phyloP scores from a whole-genome alignment of 225 moss, liverwort and hornwort species.

The Bryoerythrophyllum caledonicum region DNA sequence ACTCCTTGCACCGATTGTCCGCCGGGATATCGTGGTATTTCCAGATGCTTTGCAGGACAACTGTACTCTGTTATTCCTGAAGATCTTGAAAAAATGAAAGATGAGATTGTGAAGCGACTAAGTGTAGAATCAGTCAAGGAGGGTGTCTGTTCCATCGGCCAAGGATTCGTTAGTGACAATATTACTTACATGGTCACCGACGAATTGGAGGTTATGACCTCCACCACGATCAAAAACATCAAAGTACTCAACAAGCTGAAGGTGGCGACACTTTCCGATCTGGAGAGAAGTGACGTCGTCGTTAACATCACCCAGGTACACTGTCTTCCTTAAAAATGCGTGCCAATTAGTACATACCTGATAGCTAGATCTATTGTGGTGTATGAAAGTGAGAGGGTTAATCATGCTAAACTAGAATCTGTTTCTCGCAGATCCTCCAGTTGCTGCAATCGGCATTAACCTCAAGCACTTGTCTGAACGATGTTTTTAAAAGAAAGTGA shows the following conservation, averaged over 20 bases:
- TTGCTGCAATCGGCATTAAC: slow-evolving; percentile 25
- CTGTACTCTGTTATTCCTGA: accelerated
- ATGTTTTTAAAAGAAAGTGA: slow-evolving; percentile 19
- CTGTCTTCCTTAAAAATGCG: background rate
- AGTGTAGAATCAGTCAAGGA: accelerated
- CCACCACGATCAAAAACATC: slow-evolving; percentile 1
- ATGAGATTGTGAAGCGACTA: background rate
- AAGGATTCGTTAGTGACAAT: slow-evolving; percentile 10
- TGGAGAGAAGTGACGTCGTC: background rate
- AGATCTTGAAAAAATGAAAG: background rate
- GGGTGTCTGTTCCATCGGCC: background rate
- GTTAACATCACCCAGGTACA: slow-evolving; percentile 4
- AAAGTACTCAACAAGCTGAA: slow-evolving; percentile 9
- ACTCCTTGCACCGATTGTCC: accelerated
- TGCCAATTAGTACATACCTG: no score
- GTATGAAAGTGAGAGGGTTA: no score
- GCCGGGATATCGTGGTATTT: accelerated
- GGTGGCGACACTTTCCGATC: slow-evolving; percentile 16
- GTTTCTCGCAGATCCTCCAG: slow-evolving; percentile 10
- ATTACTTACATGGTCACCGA: slow-evolving; percentile 16
- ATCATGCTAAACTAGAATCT: background rate
- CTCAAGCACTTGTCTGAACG: slow-evolving; percentile 18
- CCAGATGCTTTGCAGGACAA: accelerated
- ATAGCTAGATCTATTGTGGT: no score
- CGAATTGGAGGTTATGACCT: slow-evolving; percentile 27